Percentiles rank a stretch among this genome's conserved stretches.
Evolutionary conservation across 257 asterid species (phyloP).

Genomic region (Plectranthus barbatus): DNA sequence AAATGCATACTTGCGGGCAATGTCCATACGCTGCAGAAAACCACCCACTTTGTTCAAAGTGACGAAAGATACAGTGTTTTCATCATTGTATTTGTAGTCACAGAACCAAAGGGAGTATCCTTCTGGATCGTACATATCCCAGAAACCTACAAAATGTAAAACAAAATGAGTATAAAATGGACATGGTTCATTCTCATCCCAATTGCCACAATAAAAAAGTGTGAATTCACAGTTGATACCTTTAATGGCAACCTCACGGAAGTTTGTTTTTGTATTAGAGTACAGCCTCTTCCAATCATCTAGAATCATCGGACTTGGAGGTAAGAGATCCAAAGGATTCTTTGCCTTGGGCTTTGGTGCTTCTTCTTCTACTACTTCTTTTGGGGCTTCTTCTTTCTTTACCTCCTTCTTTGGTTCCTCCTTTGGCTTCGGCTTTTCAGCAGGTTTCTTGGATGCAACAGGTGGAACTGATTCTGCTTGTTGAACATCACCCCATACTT

Average conservation of each 20-base stretch:
- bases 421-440: constrained; percentile 47
- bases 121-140: constrained; percentile 97
- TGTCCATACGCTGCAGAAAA: constrained; percentile 87
- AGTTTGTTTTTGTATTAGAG: constrained; percentile 87
- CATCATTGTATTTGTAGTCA: constrained; percentile 87
- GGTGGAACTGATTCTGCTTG: constrained; percentile 63
- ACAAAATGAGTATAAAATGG: too few species aligned
- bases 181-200: too few species aligned
- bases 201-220: too few species aligned
- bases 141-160: constrained; percentile 46
- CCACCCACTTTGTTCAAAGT: constrained; percentile 93
- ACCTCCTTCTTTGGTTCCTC: constrained; percentile 67
- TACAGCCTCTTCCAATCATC: constrained; percentile 98
- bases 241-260: constrained; percentile 92
- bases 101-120: constrained; percentile 99
- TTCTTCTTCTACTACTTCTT: constrained; percentile 38
- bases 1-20: constrained; percentile 85
- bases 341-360: constrained; percentile 92
- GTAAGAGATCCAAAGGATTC: constrained; percentile 90
- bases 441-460: constrained; percentile 64
- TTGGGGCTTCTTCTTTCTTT: constrained; percentile 50
- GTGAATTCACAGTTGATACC: constrained; percentile 29
- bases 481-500: constrained; percentile 51
- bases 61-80: constrained; percentile 74
- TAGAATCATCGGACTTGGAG: constrained; percentile 79